Base-by-base conservation (phyloP, 2,329 filamentous ascomycete genomes). In the Aschersonia sp. region DNA sequence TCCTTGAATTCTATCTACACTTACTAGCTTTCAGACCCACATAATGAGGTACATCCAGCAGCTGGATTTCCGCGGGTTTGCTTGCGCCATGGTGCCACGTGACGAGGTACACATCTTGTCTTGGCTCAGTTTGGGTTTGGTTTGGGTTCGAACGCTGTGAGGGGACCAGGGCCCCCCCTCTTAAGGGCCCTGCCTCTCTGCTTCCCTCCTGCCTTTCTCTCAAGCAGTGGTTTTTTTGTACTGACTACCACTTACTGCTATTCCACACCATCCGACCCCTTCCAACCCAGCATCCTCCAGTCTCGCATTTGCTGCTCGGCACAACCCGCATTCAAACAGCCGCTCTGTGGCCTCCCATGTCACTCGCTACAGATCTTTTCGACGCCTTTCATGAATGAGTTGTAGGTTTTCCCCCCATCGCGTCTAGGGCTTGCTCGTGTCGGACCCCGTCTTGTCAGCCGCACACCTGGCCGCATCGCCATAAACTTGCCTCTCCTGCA, bases 361-460 rank as follows among this genome's bases (percentile, higher is more conserved):
- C 48, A 50, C 55, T 51, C 53, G 55, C 51, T 50, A 46, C 49
- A 50, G 57, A 59, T 59, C 65, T 61, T 62, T 62, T 66, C 61
- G 58, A 56, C 57, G 60, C 60, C 60, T 58, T 66, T 61, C 57
- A 61, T 70, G 68, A 61, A 72, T 73, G 68, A 70, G 64, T 70
- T 67, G 71, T 74, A 66, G 70, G 71, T 74, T 51, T 51, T 54
- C 53, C 55, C 44, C 50, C 46, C 51, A 55, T 58, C 53, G 49
- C 42, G 30, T 11, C 43, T 22, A 10, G n/a, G 10, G 22, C 22
- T 30, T 33, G 45, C 29, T 37, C 29, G n/a, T 40, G 42, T 39
- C 35, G 40, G 42, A 39, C 42, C 39, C 14, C 44, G 58, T 61
- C 58, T 58, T 30, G 58, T 57, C 54, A 54, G 60, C 62, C 62